These are phyloP conservation scores for Alternaria alternata DNA, from an alignment of 2,329 filamentous ascomycete genomes.

Conservation along the genomic window DNA sequence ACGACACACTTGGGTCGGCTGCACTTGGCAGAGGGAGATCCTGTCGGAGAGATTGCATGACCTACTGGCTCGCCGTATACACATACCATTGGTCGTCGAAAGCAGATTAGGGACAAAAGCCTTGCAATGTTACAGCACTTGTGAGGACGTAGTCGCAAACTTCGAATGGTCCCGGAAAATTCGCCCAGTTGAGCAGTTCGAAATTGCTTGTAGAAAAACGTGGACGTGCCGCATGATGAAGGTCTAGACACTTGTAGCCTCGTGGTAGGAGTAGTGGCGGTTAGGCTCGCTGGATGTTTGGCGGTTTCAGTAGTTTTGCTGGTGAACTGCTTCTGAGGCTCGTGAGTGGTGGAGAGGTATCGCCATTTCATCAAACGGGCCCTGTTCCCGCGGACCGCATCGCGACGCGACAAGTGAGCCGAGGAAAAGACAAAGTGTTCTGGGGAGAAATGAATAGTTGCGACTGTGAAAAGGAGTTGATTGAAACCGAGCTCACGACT, in stretches of 20 bases:
- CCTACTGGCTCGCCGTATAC: slow-evolving; percentile 2
- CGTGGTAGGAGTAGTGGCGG: slow-evolving; percentile 22
- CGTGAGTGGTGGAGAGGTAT: slow-evolving; percentile 22
- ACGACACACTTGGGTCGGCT: slow-evolving; percentile 15
- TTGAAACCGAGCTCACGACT: neutral
- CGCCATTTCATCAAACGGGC: slow-evolving; percentile 11
- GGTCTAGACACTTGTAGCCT: slow-evolving; percentile 18
- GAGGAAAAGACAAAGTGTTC: neutral
- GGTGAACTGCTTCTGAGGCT: neutral
- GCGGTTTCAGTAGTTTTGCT: slow-evolving; percentile 13
- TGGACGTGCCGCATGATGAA: slow-evolving; percentile 37
- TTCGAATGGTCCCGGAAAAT: slow-evolving; percentile 29
- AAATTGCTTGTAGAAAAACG: slow-evolving; percentile 19
- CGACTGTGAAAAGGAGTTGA: neutral
- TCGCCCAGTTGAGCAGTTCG: slow-evolving; percentile 39
- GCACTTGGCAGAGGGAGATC: slow-evolving; percentile 9
- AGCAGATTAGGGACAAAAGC: slow-evolving; percentile 26
- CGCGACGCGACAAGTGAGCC: neutral
- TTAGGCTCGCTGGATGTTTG: slow-evolving; percentile 13
- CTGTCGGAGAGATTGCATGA: slow-evolving; percentile 22
- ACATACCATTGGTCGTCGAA: slow-evolving; percentile 25
- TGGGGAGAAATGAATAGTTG: neutral
- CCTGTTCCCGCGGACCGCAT: slow-evolving; percentile 12
- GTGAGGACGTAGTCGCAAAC: slow-evolving; percentile 10
- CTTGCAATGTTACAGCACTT: slow-evolving; percentile 32